These are phyloP conservation scores for Ophiosphaerella korrae DNA, from an alignment of 2,329 filamentous ascomycete genomes.

Conservation along the genomic window DNA sequence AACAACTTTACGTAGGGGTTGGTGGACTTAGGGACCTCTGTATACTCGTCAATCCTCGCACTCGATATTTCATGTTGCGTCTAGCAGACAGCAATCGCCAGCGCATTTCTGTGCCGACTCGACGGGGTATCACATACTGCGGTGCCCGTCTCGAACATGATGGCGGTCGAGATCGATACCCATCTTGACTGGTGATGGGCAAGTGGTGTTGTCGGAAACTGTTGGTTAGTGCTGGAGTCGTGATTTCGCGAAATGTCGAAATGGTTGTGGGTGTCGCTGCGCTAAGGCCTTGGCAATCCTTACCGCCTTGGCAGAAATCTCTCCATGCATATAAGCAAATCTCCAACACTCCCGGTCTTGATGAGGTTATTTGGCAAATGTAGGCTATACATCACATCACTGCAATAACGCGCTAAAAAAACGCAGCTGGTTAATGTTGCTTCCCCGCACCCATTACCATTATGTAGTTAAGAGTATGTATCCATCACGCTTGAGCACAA, in stretches of 20 bases:
- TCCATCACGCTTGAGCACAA: slow-evolving; percentile 23
- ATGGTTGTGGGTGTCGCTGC: slow-evolving; percentile 19
- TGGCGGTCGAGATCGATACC: slow-evolving; percentile 59
- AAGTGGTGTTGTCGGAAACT: slow-evolving; percentile 36
- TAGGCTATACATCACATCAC: background rate
- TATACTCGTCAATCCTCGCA: slow-evolving; percentile 44
- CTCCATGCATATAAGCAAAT: background rate
- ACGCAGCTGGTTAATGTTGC: background rate
- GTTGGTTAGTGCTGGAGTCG: slow-evolving; percentile 36
- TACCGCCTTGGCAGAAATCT: slow-evolving; percentile 17
- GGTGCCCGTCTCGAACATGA: slow-evolving; percentile 73
- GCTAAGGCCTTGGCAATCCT: slow-evolving; percentile 15
- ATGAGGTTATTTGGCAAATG: background rate
- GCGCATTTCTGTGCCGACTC: slow-evolving; percentile 47
- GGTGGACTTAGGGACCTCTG: slow-evolving; percentile 76
- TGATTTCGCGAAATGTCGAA: slow-evolving; percentile 22
- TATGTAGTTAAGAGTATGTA: slow-evolving; percentile 39
- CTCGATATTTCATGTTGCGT: slow-evolving; percentile 46
- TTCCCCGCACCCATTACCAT: slow-evolving; percentile 36
- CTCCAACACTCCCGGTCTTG: no score
- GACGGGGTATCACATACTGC: slow-evolving; percentile 54
- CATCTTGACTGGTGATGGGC: slow-evolving; percentile 44
- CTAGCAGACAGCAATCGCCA: slow-evolving; percentile 46
- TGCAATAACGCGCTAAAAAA: background rate
- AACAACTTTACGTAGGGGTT: slow-evolving; percentile 97